Evolutionary conservation across 768 basidiomycete genomes (phyloP), one percentile per base, ranked within the genome.

Genomic region (Russula foetens): DNA sequence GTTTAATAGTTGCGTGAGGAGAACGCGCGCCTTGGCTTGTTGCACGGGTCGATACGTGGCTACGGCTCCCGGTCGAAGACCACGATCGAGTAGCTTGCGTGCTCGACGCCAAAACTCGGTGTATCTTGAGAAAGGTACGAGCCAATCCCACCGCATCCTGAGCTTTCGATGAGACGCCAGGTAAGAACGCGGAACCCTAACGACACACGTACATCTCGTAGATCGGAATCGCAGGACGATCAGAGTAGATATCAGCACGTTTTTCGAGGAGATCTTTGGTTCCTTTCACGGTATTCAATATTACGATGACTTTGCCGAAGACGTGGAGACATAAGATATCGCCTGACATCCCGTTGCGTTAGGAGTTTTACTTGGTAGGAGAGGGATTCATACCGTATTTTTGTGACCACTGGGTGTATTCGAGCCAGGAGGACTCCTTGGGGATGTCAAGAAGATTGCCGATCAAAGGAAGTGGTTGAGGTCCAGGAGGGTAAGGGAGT

Each of bases 391-490:
- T 45, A 62, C 56, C 60, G 23, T 62, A 29, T 29, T 24, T 52
- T 43, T 52, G 52, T 14, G 60, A 56, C 6, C 43, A 14, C 2
- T 49, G 35, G 3, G 49, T 19, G 33, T 52, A 58, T 21, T 23
- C 21, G 23, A 58, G 41, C 60, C 60, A 62, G n/a, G 39, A 38
- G 11, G 19, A 58, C 11, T 50, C 46, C 31, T 45, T 58, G 24
- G 60, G 60, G 6, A 58, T 38, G 29, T 62, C 56, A 2, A 58
- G 19, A 21, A 62, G 49, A 39, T 62, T 62, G 2, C 60, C 60
- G 2, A 62, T 21, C 11, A 62, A 12, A 4, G 60, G 60, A 7
- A 58, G 35, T 1, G 56, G 56, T 39, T 26, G 46, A 5, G 60
- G 60, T 4, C 60, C 60, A 26, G 60, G 60, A 6, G 60, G 60